Percentiles rank a stretch among this genome's conserved stretches.
Evolutionary conservation across 2,329 filamentous ascomycete genomes (phyloP).

Genomic region (Macroventuria anomochaeta): DNA sequence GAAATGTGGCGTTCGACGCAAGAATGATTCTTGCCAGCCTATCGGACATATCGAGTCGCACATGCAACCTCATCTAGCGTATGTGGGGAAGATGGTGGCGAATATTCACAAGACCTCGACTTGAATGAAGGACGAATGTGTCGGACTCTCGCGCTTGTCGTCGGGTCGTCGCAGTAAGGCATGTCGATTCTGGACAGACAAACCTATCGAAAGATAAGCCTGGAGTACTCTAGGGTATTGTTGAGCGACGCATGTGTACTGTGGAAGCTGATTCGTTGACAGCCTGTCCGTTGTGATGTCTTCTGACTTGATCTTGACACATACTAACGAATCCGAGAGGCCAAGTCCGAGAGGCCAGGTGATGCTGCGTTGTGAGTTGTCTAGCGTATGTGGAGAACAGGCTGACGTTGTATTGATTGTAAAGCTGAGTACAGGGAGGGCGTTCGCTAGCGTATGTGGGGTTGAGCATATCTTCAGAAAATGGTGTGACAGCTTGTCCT

Average conservation of each 20-base stretch:
- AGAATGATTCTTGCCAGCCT: conserved; percentile 1
- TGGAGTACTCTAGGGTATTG: neutral
- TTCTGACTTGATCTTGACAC: conserved; percentile 26
- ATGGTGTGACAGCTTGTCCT: conserved; percentile 23
- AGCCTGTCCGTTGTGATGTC: conserved; percentile 2
- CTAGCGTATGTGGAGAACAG: conserved; percentile 40
- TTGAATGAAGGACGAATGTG: conserved; percentile 1
- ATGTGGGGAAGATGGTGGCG: conserved; percentile 25
- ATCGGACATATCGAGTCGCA: conserved; percentile 16
- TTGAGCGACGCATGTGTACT: neutral
- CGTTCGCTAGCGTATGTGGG: conserved; percentile 38
- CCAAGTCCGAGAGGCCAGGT: conserved; percentile 9
- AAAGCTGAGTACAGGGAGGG: conserved; percentile 23
- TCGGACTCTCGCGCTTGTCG: conserved; percentile 8
- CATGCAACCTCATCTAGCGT: conserved; percentile 18
- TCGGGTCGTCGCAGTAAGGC: conserved; percentile 21
- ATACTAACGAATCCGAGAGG: conserved; percentile 9
- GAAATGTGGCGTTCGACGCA: neutral
- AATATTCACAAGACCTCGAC: conserved; percentile 11
- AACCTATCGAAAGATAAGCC: conserved; percentile 1
- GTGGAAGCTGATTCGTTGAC: conserved; percentile 22
- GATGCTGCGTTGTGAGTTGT: conserved; percentile 28
- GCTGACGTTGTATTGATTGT: conserved; percentile 30
- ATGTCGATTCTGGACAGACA: neutral
- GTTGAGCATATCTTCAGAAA: conserved; percentile 26